Evolutionary conservation across 768 basidiomycete species (phyloP).

Genomic region (Kwoniella sp.): DNA sequence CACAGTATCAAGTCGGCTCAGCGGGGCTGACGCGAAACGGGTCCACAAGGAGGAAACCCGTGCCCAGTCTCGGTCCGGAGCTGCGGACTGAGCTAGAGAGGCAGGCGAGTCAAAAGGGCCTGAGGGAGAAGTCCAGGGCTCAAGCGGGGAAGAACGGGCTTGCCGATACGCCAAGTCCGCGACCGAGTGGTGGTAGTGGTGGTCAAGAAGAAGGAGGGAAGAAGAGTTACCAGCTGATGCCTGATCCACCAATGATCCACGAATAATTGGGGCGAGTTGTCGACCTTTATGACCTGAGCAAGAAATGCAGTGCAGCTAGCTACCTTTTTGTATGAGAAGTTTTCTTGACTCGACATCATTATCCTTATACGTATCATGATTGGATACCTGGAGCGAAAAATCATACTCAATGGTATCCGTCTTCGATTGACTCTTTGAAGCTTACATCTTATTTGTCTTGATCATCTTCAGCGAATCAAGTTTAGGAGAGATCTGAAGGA

Average conservation of each 20-base stretch:
- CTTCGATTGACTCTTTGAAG: too few relatives aligned
- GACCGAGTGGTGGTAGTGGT: not conserved
- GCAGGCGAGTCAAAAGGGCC: slow-evolving; percentile 18
- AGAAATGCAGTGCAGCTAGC: too few relatives aligned
- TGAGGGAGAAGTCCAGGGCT: slow-evolving; percentile 5
- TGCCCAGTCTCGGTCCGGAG: slow-evolving; percentile 41
- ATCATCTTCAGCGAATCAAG: too few relatives aligned
- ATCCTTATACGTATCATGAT: too few relatives aligned
- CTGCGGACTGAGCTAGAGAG: slow-evolving; percentile 29
- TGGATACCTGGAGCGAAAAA: too few relatives aligned
- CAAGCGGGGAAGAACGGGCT: slow-evolving; percentile 8
- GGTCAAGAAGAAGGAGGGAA: slow-evolving; percentile 6
- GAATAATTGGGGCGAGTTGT: slow-evolving; percentile 1
- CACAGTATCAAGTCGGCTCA: not conserved
- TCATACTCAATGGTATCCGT: too few relatives aligned
- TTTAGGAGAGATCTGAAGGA: not conserved
- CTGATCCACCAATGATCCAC: slow-evolving; percentile 30
- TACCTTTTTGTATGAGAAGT: too few relatives aligned
- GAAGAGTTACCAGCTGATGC: slow-evolving; percentile 33
- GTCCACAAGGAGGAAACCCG: slow-evolving; percentile 38
- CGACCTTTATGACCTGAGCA: too few relatives aligned
- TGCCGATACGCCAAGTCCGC: not conserved
- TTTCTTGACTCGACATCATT: too few relatives aligned
- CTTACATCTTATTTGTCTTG: too few relatives aligned
- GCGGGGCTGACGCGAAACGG: not conserved